These are phyloP conservation scores for Alternaria novae-zelandiae DNA, from an alignment of 2,329 filamentous ascomycete genomes.

Conservation along the genomic window DNA sequence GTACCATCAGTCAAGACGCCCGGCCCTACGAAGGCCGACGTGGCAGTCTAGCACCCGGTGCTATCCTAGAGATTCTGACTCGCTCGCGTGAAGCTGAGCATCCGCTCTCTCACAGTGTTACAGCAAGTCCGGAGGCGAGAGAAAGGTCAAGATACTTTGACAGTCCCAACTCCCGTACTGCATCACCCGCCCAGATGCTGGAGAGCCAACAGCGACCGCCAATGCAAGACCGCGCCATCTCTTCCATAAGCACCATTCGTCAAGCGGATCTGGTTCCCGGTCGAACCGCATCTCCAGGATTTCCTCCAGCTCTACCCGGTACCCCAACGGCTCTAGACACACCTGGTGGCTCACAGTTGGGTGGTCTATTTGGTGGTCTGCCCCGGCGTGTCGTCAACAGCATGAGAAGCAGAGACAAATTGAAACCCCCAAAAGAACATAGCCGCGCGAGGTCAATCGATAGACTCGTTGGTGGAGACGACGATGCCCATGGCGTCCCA, in stretches of 20 bases:
- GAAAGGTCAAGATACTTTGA: slow-evolving; percentile 46
- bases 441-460: slow-evolving; percentile 68
- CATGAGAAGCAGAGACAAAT: slow-evolving; percentile 50
- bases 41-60: slow-evolving; percentile 65
- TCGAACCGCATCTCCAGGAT: slow-evolving; percentile 44
- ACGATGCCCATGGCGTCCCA: slow-evolving; percentile 69
- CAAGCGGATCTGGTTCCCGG: slow-evolving; percentile 46
- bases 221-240: slow-evolving; percentile 50
- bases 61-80: slow-evolving; percentile 61
- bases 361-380: slow-evolving; percentile 55
- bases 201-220: slow-evolving; percentile 33
- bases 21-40: slow-evolving; percentile 60
- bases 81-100: slow-evolving; percentile 66
- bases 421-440: slow-evolving; percentile 54
- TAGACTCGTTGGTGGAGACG: slow-evolving; percentile 62
- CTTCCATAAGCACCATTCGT: slow-evolving; percentile 55
- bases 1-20: slow-evolving; percentile 61
- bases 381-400: slow-evolving; percentile 56
- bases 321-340: slow-evolving; percentile 54
- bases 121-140: slow-evolving; percentile 67
- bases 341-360: slow-evolving; percentile 50
- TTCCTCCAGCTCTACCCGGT: slow-evolving; percentile 53
- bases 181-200: slow-evolving; percentile 45
- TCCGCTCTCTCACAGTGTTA: slow-evolving; percentile 76
- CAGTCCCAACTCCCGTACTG: slow-evolving; percentile 47